phyloP scores from a whole-genome alignment of 768 basidiomycete species.

The Rhodotorula toruloides region DNA sequence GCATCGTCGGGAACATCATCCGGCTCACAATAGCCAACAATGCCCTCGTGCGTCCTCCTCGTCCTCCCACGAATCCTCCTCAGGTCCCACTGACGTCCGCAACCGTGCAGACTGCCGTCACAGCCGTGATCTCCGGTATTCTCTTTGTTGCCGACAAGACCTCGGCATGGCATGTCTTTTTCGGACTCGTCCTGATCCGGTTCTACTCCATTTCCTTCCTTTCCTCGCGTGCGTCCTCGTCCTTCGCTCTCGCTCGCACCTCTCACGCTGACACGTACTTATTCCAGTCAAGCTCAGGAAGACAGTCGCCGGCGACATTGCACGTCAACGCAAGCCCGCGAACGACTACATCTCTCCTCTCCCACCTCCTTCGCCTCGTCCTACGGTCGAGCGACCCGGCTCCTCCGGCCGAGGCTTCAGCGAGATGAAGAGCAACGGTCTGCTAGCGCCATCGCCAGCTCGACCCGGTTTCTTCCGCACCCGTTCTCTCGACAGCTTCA shows the following conservation, averaged over 20 bases:
- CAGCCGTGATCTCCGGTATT: neutral
- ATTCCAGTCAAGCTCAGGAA: no score
- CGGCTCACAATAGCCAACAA: neutral
- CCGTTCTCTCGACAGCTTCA: no score
- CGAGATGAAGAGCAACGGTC: no score
- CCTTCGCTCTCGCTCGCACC: neutral
- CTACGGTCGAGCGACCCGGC: no score
- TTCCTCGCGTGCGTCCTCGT: neutral
- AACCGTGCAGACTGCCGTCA: neutral
- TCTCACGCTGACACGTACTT: neutral
- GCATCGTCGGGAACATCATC: neutral
- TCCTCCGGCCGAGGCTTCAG: no score
- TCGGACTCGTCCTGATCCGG: neutral
- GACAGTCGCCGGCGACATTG: no score
- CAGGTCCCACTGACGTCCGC: neutral
- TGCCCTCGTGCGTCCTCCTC: neutral
- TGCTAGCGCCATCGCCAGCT: no score
- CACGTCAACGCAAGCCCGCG: no score
- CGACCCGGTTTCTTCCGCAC: no score
- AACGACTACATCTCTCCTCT: no score
- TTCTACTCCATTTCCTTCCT: neutral
- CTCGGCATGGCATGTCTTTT: neutral
- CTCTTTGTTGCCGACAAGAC: neutral
- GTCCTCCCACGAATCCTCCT: neutral
- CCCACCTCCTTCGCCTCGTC: no score